Evolutionary conservation across 163 green algal species (phyloP).

Genomic region (Smithsoniella earleae): DNA sequence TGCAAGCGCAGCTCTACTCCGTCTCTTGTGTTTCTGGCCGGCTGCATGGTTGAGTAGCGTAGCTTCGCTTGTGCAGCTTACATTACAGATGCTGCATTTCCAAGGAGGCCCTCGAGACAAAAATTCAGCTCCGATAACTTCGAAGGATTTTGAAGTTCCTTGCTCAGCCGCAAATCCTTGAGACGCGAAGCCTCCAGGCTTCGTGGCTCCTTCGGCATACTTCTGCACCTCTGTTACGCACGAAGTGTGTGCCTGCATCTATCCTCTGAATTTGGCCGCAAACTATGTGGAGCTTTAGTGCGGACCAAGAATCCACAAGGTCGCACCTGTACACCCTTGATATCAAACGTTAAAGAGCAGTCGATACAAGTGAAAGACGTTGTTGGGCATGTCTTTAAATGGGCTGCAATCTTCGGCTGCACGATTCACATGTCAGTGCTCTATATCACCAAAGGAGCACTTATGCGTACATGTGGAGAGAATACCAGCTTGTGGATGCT

Average conservation of each 20-base stretch:
- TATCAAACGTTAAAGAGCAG: conserved; percentile 73
- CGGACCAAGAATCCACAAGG: background rate
- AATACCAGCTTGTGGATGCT: background rate
- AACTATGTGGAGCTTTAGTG: conserved; percentile 17
- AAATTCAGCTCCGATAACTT: conserved; percentile 53
- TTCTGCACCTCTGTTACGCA: conserved; percentile 93
- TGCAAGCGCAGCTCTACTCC: background rate
- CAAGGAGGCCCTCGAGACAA: conserved; percentile 64
- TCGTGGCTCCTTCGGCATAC: conserved; percentile 80
- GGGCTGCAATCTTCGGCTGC: conserved; percentile 69
- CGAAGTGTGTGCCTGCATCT: conserved; percentile 53
- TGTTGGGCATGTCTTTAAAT: conserved; percentile 49
- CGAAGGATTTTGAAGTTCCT: too few relatives aligned
- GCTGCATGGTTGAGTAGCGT: conserved; percentile 72
- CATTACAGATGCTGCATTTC: conserved; percentile 80
- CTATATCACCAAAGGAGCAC: background rate
- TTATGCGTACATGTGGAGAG: background rate
- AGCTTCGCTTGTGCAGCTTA: conserved; percentile 79
- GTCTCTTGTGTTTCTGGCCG: conserved; percentile 72
- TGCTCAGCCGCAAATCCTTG: conserved; percentile 38
- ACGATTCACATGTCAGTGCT: background rate
- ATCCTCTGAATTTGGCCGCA: background rate
- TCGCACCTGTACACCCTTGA: conserved; percentile 42
- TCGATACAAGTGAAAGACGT: conserved; percentile 82
- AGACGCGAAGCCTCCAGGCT: conserved; percentile 73